Evolutionary conservation across 345 rosid species (phyloP), one percentile per base, ranked within the genome.

Genomic region (Bretschneidera sinensis): DNA sequence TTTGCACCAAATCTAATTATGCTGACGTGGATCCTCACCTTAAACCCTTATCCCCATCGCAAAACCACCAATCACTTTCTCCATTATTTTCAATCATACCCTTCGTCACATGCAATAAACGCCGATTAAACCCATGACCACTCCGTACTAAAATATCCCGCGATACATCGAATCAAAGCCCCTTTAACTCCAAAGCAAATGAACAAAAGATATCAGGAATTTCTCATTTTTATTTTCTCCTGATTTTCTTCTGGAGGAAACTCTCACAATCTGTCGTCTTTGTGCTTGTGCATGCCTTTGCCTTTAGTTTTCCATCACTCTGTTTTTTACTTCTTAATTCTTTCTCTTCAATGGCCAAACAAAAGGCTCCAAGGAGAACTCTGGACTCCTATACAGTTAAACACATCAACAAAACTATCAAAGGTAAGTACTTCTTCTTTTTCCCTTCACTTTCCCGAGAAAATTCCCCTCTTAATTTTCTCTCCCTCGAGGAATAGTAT

Each of bases 371-470:
- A 6, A 81, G 73, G 72, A 86, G 88, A 69, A 73, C 82, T 52
- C 85, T 88, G 51, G 87, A 90, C 51, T 82, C 96, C 19, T 86
- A 74, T 71, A 79, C 91, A 45, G 81, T 88, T 50, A 90, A 83
- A 70, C 83, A 71, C 77, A 83, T 82, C 89, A 83, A 79, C 84
- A 83, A 71, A 74, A 79, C 85, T 45, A 56, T 94, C 68, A 83
- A 72, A 89, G 83, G 98, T 87, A 76, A 72, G 64, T 35, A 24
- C 17, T 50, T 62, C 25, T 15, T 21, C 62, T 21, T 66, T 57
- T 13, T n/a, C 48, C 10, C 24, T 24, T 21, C 22, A 51, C 22
- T 20, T 51, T 48, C 7, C n/a, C 22, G 4, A 5, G 6, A 23
- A 24, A 17, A 33, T 57, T 17, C 2, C 51, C 6, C 24, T 59